These are phyloP conservation scores for Solanum raphanifolium DNA, from an alignment of 257 asterid genomes.

Conservation along the genomic window DNA sequence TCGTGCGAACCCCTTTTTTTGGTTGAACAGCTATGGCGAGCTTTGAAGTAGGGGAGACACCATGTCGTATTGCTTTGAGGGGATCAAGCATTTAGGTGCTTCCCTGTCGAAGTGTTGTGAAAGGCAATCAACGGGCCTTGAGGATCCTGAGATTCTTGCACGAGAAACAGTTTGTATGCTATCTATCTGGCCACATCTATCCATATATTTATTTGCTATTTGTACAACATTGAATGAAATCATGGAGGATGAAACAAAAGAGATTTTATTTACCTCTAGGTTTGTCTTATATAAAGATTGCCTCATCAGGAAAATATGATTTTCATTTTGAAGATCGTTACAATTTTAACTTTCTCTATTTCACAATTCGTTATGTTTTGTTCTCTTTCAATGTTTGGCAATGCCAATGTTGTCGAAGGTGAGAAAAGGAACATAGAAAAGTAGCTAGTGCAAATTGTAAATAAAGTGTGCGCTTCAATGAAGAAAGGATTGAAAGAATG, in stretches of 20 bases:
- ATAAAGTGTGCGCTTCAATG: background rate
- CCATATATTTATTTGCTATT: background rate
- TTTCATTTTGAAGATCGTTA: background rate
- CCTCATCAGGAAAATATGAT: background rate
- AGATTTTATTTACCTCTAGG: background rate
- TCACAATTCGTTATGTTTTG: background rate
- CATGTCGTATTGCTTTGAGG: slow-evolving; percentile 92
- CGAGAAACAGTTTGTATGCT: slow-evolving; percentile 94
- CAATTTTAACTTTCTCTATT: background rate
- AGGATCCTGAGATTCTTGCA: slow-evolving; percentile 92
- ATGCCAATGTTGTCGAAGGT: background rate
- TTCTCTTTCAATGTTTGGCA: background rate
- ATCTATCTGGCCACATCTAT: background rate
- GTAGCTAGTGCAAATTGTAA: background rate
- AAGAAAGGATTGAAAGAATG: background rate
- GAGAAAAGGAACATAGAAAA: background rate
- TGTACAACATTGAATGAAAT: background rate
- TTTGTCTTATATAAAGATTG: background rate
- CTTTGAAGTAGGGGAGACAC: slow-evolving; percentile 50
- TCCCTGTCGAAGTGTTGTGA: slow-evolving; percentile 78
- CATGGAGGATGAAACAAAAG: background rate
- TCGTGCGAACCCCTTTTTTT: background rate
- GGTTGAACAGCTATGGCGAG: slow-evolving; percentile 61
- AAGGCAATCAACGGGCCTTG: slow-evolving; percentile 70
- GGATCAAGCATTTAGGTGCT: slow-evolving; percentile 77